Evolutionary conservation across 2,329 filamentous ascomycete genomes (phyloP).

Genomic region (Aureobasidium sp.): DNA sequence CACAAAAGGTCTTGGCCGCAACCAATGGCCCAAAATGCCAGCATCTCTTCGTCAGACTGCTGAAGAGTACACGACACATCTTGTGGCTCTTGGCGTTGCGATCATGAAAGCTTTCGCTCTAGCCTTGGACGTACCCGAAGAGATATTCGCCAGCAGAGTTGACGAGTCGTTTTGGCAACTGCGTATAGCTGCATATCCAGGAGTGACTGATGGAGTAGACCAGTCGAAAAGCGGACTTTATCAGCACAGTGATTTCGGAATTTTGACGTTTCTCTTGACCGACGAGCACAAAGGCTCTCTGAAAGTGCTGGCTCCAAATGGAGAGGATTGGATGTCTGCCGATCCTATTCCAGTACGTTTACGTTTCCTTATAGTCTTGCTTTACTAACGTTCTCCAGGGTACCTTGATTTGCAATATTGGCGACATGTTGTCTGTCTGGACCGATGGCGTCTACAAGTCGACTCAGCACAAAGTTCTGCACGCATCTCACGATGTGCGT

Average conservation of each 20-base stretch:
- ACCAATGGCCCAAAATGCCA: not conserved
- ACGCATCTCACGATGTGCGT: constrained; percentile 41
- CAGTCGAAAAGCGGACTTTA: not conserved
- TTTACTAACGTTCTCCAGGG: not conserved
- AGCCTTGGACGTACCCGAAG: not conserved
- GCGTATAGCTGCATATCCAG: constrained; percentile 4
- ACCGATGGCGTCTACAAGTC: constrained; percentile 47
- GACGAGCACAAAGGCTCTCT: constrained; percentile 6
- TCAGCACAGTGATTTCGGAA: not conserved
- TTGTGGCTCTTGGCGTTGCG: not conserved
- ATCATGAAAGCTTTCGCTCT: constrained; percentile 5
- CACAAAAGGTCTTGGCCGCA: not conserved
- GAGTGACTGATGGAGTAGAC: not conserved
- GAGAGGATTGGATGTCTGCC: not conserved
- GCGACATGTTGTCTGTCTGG: constrained; percentile 14
- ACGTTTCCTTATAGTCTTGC: too few species aligned
- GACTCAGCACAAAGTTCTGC: constrained; percentile 49
- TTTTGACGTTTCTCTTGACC: not conserved
- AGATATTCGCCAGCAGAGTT: not conserved
- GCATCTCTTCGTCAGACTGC: not conserved
- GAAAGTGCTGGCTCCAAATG: constrained; percentile 4
- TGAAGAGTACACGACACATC: not conserved
- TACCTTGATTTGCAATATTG: constrained; percentile 13
- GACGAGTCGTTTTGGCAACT: constrained; percentile 7
- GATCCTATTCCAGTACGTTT: not conserved